phyloP scores from a whole-genome alignment of 257 asterid genomes.

The Verbascum thapsus region DNA sequence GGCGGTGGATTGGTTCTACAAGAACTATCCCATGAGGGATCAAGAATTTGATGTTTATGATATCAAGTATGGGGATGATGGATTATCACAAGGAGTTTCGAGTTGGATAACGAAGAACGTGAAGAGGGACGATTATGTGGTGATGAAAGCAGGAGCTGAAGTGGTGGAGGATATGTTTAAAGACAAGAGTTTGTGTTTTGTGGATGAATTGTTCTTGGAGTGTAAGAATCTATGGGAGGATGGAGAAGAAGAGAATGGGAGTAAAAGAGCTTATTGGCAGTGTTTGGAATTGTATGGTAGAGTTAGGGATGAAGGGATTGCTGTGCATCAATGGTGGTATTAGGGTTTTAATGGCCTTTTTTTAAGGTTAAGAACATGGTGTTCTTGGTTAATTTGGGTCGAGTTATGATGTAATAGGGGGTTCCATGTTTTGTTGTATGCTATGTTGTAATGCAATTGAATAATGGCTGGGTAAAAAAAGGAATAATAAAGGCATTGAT shows the following conservation, averaged over 20 bases:
- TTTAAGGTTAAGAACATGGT: neutral
- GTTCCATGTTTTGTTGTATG: neutral
- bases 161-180: conserved; percentile 58
- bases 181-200: conserved; percentile 44
- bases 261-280: conserved; percentile 62
- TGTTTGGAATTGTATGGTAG: conserved; percentile 58
- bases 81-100: conserved; percentile 21
- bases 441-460: neutral
- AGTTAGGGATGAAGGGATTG: conserved; percentile 57
- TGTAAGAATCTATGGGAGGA: conserved; percentile 51
- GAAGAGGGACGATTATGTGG: conserved; percentile 53
- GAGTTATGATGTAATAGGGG: neutral
- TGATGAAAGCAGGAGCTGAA: conserved; percentile 66
- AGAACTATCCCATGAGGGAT: conserved; percentile 60
- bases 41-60: conserved; percentile 60
- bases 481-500: conserved; percentile 6
- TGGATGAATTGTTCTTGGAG: conserved; percentile 61
- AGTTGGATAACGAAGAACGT: conserved; percentile 48
- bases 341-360: no score
- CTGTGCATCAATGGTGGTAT: conserved; percentile 71
- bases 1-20: conserved; percentile 63
- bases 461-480: conserved; percentile 11
- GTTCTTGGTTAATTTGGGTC: neutral
- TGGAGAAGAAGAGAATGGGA: conserved; percentile 32
- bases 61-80: conserved; percentile 27